Evolutionary conservation across 352 stramenopile genomes (phyloP).

Genomic region (Phytopythium kandeliae): DNA sequence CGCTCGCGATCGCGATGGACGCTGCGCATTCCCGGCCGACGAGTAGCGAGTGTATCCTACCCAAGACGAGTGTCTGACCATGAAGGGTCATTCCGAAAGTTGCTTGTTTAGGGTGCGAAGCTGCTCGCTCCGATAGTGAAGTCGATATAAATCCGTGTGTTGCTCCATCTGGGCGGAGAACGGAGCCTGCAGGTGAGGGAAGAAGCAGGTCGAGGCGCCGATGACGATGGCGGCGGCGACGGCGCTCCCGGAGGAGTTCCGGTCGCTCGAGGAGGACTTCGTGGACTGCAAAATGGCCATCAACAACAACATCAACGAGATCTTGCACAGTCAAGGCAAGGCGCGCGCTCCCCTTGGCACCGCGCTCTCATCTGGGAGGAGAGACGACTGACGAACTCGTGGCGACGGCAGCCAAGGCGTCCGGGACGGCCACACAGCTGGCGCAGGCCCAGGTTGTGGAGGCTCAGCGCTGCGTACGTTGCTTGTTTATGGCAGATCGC

Average conservation of each 20-base stretch:
- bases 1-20: neutral
- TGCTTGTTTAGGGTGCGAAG: neutral
- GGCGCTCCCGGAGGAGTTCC: constrained; percentile 52
- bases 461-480: constrained; percentile 60
- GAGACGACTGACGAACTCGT: too few species aligned
- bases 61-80: too few species aligned
- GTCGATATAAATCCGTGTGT: neutral
- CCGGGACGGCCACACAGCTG: constrained; percentile 38
- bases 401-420: constrained; percentile 18
- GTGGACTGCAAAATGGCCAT: constrained; percentile 79
- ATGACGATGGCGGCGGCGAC: constrained; percentile 17
- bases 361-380: too few species aligned
- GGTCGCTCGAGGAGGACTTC: constrained; percentile 72
- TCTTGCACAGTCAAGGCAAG: constrained; percentile 50
- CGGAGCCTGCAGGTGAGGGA: neutral
- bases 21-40: neutral
- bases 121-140: neutral
- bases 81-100: constrained; percentile 2
- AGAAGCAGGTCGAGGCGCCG: neutral
- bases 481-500: too few species aligned
- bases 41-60: neutral
- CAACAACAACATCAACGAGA: constrained; percentile 71
- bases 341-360: neutral
- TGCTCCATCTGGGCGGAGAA: neutral
- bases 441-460: constrained; percentile 62